Conservation (phyloP, 148 eudicot species). For the Tetragonia tetragonoides region DNA sequence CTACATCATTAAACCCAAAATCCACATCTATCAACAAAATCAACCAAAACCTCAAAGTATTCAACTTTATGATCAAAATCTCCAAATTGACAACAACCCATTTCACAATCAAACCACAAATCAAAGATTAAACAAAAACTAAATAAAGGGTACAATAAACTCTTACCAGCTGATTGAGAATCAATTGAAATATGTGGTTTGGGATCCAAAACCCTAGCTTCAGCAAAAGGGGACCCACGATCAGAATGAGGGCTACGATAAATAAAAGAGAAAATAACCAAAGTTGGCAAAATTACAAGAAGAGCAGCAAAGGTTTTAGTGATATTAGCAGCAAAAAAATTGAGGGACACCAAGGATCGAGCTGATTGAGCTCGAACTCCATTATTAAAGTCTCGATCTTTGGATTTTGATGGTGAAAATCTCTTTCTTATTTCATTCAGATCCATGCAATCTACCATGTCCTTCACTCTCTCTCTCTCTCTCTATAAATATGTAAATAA, state of each 20-base stretch:
- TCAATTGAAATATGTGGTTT: constrained; percentile 12
- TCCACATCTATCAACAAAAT: neutral
- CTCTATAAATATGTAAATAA: too few species aligned
- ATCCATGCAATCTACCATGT: constrained; percentile 31
- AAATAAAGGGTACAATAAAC: neutral
- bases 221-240: constrained; percentile 34
- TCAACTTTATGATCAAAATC: neutral
- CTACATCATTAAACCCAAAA: neutral
- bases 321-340: constrained; percentile 22
- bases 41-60: neutral
- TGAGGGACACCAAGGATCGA: constrained; percentile 10
- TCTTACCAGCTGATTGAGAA: constrained; percentile 23
- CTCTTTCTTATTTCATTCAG: constrained; percentile 40
- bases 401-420: constrained; percentile 27
- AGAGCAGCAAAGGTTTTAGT: constrained; percentile 35
- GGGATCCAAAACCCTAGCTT: constrained; percentile 49
- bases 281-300: constrained; percentile 36
- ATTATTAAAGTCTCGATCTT: constrained; percentile 20
- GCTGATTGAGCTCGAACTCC: constrained; percentile 16
- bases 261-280: constrained; percentile 27
- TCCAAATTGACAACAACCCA: neutral
- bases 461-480: neutral
- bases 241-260: constrained; percentile 33
- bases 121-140: neutral
- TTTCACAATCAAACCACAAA: neutral